Base-by-base conservation (phyloP, 2,329 filamentous ascomycete genomes). In the Beauveria asiatica region DNA sequence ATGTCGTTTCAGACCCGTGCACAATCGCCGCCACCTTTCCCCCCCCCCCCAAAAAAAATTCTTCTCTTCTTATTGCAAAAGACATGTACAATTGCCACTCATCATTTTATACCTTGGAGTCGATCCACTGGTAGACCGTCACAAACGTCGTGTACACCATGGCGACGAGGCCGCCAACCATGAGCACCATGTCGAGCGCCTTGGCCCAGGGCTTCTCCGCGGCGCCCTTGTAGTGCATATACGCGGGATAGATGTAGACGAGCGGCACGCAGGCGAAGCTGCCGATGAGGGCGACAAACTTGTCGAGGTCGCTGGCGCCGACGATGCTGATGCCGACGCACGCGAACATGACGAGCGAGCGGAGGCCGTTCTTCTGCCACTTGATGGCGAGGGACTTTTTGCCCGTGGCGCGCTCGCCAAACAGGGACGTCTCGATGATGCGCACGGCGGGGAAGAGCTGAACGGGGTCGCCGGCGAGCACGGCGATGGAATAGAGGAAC, bases 241-340 rank as follows among this genome's bases (percentile, higher is more conserved):
- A 85, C 0, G 88, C 81, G 48, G 89, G 88, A 68, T 90, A 91
- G 61, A 91, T 88, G 72, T 90, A 91, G 11, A 91, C 87, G 64
- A 91, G 72, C 16, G 88, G 88, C 58, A 91, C 85, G 65, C 88
- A 91, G 2, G 87, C 87, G 67, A 89, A 84, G 42, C 83, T 86
- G 13, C 88, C 88, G 64, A 90, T 90, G 51, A 91, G 74, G 0
- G 87, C 84, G 13, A 91, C 87, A 65, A 90, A 90, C 63, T 87
- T 85, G 72, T 91, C 87, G 62, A 91, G 74, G 69, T 89, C 85
- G 46, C 80, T 84, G 0, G 87, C 85, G 17, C 87, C 87, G 1
- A 83, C 65, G 13, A 87, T 82, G 17, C 85, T 80, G 48, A 90
- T 76, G 21, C 76, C 75, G 9, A 83, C 83, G 64, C 86, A 88